Base-by-base conservation (phyloP, 2,329 filamentous ascomycete genomes). In the Golovinomyces cichoracearum region DNA sequence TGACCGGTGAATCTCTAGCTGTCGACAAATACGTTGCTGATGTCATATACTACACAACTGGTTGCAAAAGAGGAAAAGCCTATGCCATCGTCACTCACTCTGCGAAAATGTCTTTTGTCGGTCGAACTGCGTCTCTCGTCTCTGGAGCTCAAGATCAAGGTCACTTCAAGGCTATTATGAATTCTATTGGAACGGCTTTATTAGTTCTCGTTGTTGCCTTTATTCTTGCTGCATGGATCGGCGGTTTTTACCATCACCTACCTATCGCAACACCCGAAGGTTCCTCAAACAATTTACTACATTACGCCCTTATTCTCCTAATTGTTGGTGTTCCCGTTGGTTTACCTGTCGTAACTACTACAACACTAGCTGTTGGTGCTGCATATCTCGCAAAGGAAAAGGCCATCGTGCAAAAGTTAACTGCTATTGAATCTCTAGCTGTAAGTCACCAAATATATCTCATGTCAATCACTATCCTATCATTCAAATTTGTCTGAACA, bases 161-260 rank as follows among this genome's bases (percentile, higher is more conserved):
- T 66, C 78, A 82, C 65, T 82, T 82, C 73, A 83, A 84, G 69
- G 78, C 78, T 55, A 80, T 83, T 69, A 83, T 83, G 80, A 78
- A 83, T 72, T 78, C 73, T 61, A 83, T 84, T 60, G 79, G 79
- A 65, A 82, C 78, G 48, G 67, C 75, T 52, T 70, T 84, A 50
- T 70, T 84, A 57, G 78, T 83, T 57, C 68, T 83, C 53, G 80
- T 83, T 66, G 77, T 83, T 65, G 78, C 80, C 66, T 83, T 73
- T 70, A 81, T 83, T 63, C 69, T 84, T 58, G 66, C 73, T 50
- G 71, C 77, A 57, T 83, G 80, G 80, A 80, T 83, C 56, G 79
- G 80, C 64, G 79, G 77, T 63, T 84, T 84, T 72, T 83, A 76
- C 73, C 78, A 74, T 62, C 67, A 80, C 65, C 62, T 82, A 54